Conservation (phyloP, 192 early-diverging fungal species). For the Coemansia sp. region DNA sequence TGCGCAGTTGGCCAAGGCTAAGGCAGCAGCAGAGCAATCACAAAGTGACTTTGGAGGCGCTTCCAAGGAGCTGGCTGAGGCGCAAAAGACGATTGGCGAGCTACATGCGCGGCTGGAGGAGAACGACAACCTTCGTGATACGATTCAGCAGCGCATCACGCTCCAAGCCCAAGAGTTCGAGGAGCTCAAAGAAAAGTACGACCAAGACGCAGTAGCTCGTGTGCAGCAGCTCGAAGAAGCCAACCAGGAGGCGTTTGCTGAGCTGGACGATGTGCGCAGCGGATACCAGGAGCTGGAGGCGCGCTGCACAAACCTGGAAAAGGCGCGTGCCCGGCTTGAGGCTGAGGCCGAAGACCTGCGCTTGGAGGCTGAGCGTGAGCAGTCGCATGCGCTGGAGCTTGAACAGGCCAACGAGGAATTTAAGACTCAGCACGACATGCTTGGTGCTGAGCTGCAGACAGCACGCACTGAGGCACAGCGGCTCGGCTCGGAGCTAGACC, state of each 20-base stretch:
- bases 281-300: slow-evolving; percentile 63
- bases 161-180: slow-evolving; percentile 63
- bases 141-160: slow-evolving; percentile 54
- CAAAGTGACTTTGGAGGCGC: neutral
- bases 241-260: slow-evolving; percentile 56
- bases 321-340: slow-evolving; percentile 63
- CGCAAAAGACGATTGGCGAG: slow-evolving; percentile 56
- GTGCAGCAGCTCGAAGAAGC: slow-evolving; percentile 58
- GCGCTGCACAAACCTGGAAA: slow-evolving; percentile 61
- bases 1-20: slow-evolving; percentile 6
- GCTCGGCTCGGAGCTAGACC: slow-evolving; percentile 9
- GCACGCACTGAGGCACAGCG: slow-evolving; percentile 6
- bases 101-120: slow-evolving; percentile 66
- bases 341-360: slow-evolving; percentile 75
- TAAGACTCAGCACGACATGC: slow-evolving; percentile 59
- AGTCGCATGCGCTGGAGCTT: slow-evolving; percentile 55
- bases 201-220: slow-evolving; percentile 57
- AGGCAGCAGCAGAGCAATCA: slow-evolving; percentile 10
- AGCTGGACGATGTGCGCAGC: slow-evolving; percentile 64
- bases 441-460: slow-evolving; percentile 17
- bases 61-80: slow-evolving; percentile 20
- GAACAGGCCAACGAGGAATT: slow-evolving; percentile 52
- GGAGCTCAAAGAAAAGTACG: slow-evolving; percentile 60
- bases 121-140: slow-evolving; percentile 54
- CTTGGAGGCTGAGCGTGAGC: slow-evolving; percentile 70